These are phyloP conservation scores for Trichopus zeylanicus DNA, from an alignment of 116 monocot genomes.

Conservation along the genomic window DNA sequence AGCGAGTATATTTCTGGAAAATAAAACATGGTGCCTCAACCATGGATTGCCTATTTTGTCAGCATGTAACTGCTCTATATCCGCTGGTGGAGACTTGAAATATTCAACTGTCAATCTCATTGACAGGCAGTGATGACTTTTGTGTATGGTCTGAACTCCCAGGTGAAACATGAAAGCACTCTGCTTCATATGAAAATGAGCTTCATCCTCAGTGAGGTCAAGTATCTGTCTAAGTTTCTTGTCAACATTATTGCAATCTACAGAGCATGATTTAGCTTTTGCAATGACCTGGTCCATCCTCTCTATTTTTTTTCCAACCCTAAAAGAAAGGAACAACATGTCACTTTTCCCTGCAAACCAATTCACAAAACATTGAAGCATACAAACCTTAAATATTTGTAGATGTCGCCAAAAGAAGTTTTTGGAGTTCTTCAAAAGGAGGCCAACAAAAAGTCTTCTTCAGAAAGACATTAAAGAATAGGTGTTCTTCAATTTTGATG, in stretches of 20 bases:
- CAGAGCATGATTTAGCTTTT: conserved; percentile 24
- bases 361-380: too few species aligned
- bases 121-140: conserved; percentile 48
- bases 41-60: conserved; percentile 14
- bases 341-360: not conserved
- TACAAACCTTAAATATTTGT: too few species aligned
- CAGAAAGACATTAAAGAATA: too few species aligned
- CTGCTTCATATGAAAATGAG: conserved; percentile 57
- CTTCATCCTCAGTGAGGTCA: conserved; percentile 50
- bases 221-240: conserved; percentile 55
- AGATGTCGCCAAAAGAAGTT: too few species aligned
- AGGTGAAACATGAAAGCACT: conserved; percentile 53
- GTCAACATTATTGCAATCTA: conserved; percentile 52
- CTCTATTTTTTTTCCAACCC: conserved; percentile 25
- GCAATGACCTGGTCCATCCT: conserved; percentile 43
- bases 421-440: too few species aligned
- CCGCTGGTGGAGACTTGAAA: conserved; percentile 22
- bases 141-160: conserved; percentile 53
- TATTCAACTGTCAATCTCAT: conserved; percentile 62
- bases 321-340: conserved; percentile 7
- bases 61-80: conserved; percentile 7
- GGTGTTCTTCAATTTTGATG: too few species aligned
- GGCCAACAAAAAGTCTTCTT: not conserved
- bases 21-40: conserved; percentile 32
- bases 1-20: conserved; percentile 40